A percentile compares a stretch with the other conserved stretches of the same genome.
Conservation (phyloP, 192 early-diverging fungal species). For the Podila horticola region DNA sequence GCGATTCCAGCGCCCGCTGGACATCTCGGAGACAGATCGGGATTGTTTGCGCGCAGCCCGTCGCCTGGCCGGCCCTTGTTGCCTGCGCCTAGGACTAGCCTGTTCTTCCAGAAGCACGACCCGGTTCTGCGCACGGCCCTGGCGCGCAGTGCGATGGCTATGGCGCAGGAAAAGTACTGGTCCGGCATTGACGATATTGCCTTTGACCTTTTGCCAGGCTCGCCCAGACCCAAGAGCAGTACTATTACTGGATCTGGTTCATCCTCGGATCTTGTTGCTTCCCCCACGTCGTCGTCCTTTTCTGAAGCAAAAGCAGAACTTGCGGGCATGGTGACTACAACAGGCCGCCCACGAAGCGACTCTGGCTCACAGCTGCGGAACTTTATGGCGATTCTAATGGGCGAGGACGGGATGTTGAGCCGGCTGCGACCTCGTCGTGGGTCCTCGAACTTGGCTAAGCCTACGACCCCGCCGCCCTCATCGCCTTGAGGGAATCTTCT, state of each 20-base stretch:
- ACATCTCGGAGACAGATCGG: neutral
- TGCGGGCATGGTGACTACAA: neutral
- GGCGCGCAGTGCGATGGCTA: conserved; percentile 34
- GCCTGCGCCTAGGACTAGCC: conserved; percentile 40
- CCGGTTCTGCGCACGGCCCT: conserved; percentile 37
- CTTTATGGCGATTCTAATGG: conserved; percentile 50
- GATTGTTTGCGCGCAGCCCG: conserved; percentile 35
- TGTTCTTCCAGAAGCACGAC: conserved; percentile 51
- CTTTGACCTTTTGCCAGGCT: conserved; percentile 29
- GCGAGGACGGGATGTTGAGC: conserved; percentile 31
- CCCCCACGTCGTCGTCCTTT: neutral
- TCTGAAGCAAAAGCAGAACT: neutral
- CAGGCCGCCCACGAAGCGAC: conserved; percentile 30
- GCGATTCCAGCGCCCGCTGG: neutral
- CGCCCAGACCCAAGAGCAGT: conserved; percentile 6
- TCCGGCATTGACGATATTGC: conserved; percentile 51
- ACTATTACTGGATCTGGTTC: neutral
- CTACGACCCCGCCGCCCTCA: neutral
- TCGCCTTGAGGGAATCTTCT: too few relatives aligned
- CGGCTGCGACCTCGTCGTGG: conserved; percentile 23
- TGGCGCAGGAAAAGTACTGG: conserved; percentile 47
- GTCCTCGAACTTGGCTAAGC: conserved; percentile 4
- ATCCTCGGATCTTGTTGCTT: neutral
- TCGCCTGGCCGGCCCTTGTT: conserved; percentile 18
- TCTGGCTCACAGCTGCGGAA: conserved; percentile 35